Evolutionary conservation across 176 grass and related monocot species (phyloP), one percentile per base, ranked within the genome.

Genomic region (Oryza nivara): DNA sequence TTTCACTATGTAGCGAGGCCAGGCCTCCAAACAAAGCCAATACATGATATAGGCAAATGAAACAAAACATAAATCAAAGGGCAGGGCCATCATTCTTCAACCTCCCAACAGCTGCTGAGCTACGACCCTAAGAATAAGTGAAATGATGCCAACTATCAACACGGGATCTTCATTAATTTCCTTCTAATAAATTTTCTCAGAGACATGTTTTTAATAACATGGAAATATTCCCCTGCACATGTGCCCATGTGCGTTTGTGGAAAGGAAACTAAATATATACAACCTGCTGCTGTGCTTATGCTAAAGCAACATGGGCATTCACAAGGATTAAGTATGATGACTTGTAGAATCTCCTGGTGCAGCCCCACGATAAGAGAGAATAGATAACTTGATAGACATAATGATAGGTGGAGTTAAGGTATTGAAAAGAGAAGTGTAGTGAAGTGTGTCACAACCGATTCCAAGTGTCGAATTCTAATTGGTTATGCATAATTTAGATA

Each of bases 281-380:
- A 7, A 3, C 9, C 6, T 63, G 12, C 17, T 67, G 12, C n/a
- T 38, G 46, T 4, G 46, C 11, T 56, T 72, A 63, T 44, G 20
- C 66, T 67, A 30, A 70, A 30, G 14, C n/a, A 38, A 41, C 23
- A 28, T 46, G 9, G 11, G 70, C 38, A 65, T 72, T 82, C 15
- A 51, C 70, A 76, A 81, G 28, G 20, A 64, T 58, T 71, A 66
- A 72, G 44, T 66, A 77, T 77, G 78, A 49, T 77, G 65, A 89
- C 19, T 32, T 13, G n/a, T 70, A 65, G 65, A 85, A 81, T 81
- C 49, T 70, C 48, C 44, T 26, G 41, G 1, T 48, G 72, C 44
- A 71, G 52, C 65, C 68, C 70, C 43, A 65, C 32, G 13, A 19
- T 56, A 73, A 40, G 17, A 89, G 76, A 80, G 40, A 36, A 64